phyloP scores from a whole-genome alignment of 2,329 filamentous ascomycete genomes.

The Ceratocystis ficicola region DNA sequence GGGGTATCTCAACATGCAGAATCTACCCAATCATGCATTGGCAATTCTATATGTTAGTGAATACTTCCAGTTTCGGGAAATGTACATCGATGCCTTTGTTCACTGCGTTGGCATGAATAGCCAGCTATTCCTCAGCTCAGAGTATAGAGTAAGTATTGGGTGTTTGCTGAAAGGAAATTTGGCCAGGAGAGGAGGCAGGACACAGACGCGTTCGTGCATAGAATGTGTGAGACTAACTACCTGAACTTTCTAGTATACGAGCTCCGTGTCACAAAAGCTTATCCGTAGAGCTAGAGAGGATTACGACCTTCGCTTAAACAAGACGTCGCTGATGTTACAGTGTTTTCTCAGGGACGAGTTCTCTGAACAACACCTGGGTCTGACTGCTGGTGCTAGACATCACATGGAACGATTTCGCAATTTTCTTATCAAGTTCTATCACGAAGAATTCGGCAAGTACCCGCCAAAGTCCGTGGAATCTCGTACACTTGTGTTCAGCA shows the following conservation, averaged over 20 bases:
- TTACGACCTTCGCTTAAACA: conserved; percentile 50
- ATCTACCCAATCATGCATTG: conserved; percentile 55
- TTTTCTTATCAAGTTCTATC: conserved; percentile 55
- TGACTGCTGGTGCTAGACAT: conserved; percentile 46
- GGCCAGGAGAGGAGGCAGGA: too few relatives aligned
- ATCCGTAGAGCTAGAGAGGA: conserved; percentile 51
- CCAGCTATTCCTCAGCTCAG: conserved; percentile 41
- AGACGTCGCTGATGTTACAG: conserved; percentile 47
- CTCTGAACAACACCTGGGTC: conserved; percentile 51
- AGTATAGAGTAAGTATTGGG: conserved; percentile 44
- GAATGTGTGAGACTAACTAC: background rate
- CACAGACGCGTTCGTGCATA: conserved; percentile 6
- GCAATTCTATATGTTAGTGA: conserved; percentile 58
- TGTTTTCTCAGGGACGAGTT: conserved; percentile 61
- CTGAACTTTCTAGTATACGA: conserved; percentile 28
- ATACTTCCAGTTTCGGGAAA: conserved; percentile 46
- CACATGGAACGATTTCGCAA: conserved; percentile 63
- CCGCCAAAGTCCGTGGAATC: conserved; percentile 43
- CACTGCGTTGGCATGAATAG: conserved; percentile 72
- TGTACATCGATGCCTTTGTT: conserved; percentile 62
- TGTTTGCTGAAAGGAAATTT: too few relatives aligned
- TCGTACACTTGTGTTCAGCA: conserved; percentile 42
- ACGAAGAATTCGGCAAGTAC: conserved; percentile 57
- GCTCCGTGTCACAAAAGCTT: conserved; percentile 47
- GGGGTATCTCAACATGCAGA: conserved; percentile 56